A percentile compares a stretch with the other conserved stretches of the same genome.
phyloP scores from a whole-genome alignment of 768 basidiomycete species.

The Serendipita sp. region DNA sequence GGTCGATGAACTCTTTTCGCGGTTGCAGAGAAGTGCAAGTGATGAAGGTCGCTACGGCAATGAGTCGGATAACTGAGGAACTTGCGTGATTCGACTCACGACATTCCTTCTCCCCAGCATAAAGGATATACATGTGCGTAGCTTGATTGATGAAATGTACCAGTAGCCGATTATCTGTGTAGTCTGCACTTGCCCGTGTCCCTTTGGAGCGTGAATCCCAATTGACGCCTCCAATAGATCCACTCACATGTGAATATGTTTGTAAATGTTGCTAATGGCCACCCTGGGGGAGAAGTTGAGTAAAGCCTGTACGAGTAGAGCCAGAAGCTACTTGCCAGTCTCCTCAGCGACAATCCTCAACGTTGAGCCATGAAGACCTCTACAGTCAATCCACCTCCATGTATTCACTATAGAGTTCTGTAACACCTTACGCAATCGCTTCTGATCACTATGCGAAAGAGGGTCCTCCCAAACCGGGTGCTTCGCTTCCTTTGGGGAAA shows the following conservation, averaged over 20 bases:
- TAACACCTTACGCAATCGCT: no score
- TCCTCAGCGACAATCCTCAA: neutral
- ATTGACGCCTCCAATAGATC: neutral
- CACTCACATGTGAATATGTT: neutral
- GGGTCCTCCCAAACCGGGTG: neutral
- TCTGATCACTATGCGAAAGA: no score
- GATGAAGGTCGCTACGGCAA: neutral
- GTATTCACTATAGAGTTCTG: no score
- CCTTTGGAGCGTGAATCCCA: neutral
- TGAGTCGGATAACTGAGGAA: neutral
- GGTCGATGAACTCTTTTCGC: neutral
- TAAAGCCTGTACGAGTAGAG: neutral
- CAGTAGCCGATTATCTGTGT: neutral
- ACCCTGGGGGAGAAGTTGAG: neutral
- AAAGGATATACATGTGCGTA: neutral
- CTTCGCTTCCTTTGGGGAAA: neutral
- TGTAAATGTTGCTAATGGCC: neutral
- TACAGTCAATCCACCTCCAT: neutral
- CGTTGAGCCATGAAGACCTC: neutral
- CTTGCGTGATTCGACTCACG: neutral
- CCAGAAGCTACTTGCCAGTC: neutral
- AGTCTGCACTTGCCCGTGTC: neutral
- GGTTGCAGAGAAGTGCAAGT: neutral
- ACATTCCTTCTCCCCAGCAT: neutral
- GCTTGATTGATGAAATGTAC: slow-evolving; percentile 3